Evolutionary conservation across 2,329 filamentous ascomycete species (phyloP).

Genomic region (Cucurbitaria berberidis): DNA sequence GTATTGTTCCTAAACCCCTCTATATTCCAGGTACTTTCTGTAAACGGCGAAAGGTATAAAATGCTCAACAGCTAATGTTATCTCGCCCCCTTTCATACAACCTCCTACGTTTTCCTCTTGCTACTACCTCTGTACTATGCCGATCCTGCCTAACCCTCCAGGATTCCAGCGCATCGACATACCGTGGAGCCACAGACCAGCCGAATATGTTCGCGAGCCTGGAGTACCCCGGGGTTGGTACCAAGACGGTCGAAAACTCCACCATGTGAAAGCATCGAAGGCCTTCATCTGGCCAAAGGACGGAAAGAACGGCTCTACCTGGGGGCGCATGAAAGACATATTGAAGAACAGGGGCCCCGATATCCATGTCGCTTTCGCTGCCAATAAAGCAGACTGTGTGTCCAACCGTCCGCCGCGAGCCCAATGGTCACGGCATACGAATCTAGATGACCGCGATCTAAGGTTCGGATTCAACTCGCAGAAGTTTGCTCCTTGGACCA

Average conservation of each 20-base stretch:
- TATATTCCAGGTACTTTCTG: background rate
- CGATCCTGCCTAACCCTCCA: background rate
- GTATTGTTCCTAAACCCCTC: background rate
- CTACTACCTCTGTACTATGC: constrained; percentile 3
- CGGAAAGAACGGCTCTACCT: constrained; percentile 44
- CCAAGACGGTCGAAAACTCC: constrained; percentile 28
- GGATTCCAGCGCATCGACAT: constrained; percentile 9
- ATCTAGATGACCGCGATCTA: constrained; percentile 31
- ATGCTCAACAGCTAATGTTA: background rate
- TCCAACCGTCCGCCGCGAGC: constrained; percentile 45
- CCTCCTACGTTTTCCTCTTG: background rate
- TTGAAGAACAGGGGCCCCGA: constrained; percentile 53
- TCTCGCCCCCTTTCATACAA: background rate
- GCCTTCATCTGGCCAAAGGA: constrained; percentile 56
- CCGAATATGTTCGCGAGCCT: constrained; percentile 25
- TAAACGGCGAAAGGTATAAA: constrained; percentile 6
- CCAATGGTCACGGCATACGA: constrained; percentile 47
- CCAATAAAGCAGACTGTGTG: constrained; percentile 47
- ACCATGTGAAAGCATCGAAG: constrained; percentile 41
- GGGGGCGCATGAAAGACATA: constrained; percentile 53
- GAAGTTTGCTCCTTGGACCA: constrained; percentile 26
- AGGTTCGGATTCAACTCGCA: constrained; percentile 16
- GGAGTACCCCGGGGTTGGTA: constrained; percentile 28
- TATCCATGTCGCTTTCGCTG: constrained; percentile 51
- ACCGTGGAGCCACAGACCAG: constrained; percentile 21